Conservation (phyloP, 306 rosid species). For the Quercus bicolor region DNA sequence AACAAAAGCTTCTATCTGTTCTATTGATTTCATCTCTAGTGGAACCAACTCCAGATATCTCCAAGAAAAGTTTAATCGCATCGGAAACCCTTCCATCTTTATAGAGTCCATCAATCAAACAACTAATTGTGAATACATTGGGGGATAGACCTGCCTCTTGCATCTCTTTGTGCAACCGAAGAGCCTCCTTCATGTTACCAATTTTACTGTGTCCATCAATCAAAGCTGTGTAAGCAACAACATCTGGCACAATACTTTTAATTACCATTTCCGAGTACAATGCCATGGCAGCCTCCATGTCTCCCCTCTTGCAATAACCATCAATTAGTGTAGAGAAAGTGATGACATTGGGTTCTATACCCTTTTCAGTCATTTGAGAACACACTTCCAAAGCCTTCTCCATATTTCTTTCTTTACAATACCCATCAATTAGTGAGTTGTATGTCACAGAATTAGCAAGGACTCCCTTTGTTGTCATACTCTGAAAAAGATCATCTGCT, state of each 20-base stretch:
- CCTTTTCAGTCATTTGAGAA: slow-evolving; percentile 55
- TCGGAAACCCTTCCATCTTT: slow-evolving; percentile 51
- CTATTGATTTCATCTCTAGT: slow-evolving; percentile 8
- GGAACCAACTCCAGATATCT: slow-evolving; percentile 29
- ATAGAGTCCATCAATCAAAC: slow-evolving; percentile 62
- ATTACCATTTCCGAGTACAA: slow-evolving; percentile 56
- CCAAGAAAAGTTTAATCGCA: slow-evolving; percentile 54
- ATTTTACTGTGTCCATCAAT: slow-evolving; percentile 64
- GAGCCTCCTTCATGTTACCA: slow-evolving; percentile 53
- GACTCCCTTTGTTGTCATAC: slow-evolving; percentile 41
- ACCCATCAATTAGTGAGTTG: slow-evolving; percentile 60
- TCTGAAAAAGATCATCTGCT: slow-evolving; percentile 40
- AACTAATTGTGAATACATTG: slow-evolving; percentile 48
- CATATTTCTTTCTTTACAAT: slow-evolving; percentile 50
- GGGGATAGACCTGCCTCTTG: slow-evolving; percentile 48
- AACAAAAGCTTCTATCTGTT: slow-evolving; percentile 9
- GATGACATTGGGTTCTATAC: slow-evolving; percentile 47
- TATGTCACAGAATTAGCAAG: slow-evolving; percentile 47
- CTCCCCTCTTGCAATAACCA: slow-evolving; percentile 62
- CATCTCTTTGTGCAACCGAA: slow-evolving; percentile 52
- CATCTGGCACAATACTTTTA: slow-evolving; percentile 58
- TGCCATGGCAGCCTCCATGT: slow-evolving; percentile 55
- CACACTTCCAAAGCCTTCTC: slow-evolving; percentile 64
- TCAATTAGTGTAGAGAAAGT: slow-evolving; percentile 62
- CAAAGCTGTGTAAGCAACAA: slow-evolving; percentile 61